A percentile compares a stretch with the other conserved stretches of the same genome.
Conservation (phyloP, 148 eudicot genomes). For the Nepenthes gracilis region DNA sequence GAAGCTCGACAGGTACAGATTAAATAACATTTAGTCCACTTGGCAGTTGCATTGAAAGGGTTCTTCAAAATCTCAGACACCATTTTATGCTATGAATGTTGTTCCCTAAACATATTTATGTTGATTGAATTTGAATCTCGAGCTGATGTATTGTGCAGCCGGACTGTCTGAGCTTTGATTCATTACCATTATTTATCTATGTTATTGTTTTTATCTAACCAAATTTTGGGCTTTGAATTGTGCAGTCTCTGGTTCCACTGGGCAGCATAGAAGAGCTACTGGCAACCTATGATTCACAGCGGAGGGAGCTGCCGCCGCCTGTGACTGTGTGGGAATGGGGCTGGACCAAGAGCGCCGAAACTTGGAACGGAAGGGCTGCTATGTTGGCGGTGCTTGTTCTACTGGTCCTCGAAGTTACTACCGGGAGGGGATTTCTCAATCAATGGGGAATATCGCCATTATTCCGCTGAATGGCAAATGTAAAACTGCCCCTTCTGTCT, state of each 20-base stretch:
- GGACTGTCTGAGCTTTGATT: too few species aligned
- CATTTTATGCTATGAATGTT: too few species aligned
- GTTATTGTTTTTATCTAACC: not conserved
- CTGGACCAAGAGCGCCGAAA: conserved; percentile 95
- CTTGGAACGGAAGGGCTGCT: conserved; percentile 97
- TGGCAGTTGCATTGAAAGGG: not conserved
- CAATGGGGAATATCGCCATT: conserved; percentile 83
- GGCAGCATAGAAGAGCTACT: conserved; percentile 96
- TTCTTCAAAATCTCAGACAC: too few species aligned
- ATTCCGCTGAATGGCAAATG: conserved; percentile 18
- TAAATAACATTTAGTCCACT: not conserved
- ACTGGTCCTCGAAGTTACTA: conserved; percentile 73
- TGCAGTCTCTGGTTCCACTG: conserved; percentile 96
- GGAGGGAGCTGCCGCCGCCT: conserved; percentile 81
- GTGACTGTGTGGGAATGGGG: conserved; percentile 98
- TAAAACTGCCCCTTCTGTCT: not conserved
- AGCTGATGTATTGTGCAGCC: too few species aligned
- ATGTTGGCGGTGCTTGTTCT: conserved; percentile 87
- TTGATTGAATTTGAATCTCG: too few species aligned
- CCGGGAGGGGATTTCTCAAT: conserved; percentile 86
- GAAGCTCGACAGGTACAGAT: conserved; percentile 85
- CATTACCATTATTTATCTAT: too few species aligned
- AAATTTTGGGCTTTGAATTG: not conserved
- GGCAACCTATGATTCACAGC: conserved; percentile 85
- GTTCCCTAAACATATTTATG: too few species aligned